Percentiles rank a stretch among this genome's conserved stretches.
These are phyloP conservation scores for Heterobasidion occidentale DNA, from an alignment of 1,284 basidiomycete genomes.

Conservation along the genomic window DNA sequence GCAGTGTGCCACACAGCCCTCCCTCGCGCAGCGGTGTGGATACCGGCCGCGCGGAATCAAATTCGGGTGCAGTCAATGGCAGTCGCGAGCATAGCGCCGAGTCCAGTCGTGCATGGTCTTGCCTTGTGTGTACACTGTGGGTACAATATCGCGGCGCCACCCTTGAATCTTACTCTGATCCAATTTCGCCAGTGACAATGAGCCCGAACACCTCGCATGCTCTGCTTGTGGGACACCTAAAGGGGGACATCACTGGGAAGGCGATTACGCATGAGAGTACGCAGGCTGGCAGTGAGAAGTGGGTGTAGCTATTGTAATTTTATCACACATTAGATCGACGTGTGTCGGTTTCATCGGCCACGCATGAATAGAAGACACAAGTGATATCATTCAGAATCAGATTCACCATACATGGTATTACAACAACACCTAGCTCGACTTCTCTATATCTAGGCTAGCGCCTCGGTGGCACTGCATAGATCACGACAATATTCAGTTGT, in stretches of 20 bases:
- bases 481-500: no score
- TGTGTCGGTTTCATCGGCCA: no score
- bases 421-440: not conserved
- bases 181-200: slow-evolving; percentile 32
- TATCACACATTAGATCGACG: no score
- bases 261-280: slow-evolving; percentile 1
- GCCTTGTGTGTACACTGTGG: slow-evolving; percentile 49
- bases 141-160: slow-evolving; percentile 14
- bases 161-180: not conserved
- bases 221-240: slow-evolving; percentile 37
- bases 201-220: slow-evolving; percentile 40
- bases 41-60: not conserved
- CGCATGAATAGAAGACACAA: no score
- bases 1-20: not conserved
- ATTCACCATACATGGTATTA: not conserved
- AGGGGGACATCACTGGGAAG: slow-evolving; percentile 17
- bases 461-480: no score
- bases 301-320: no score
- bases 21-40: not conserved
- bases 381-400: no score
- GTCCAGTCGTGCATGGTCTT: slow-evolving; percentile 28
- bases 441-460: not conserved
- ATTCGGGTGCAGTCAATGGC: not conserved
- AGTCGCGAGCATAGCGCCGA: not conserved
- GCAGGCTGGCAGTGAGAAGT: no score